A percentile compares a stretch with the other conserved stretches of the same genome.
Conservation (phyloP, 345 rosid genomes). For the Eucalyptus globulus region DNA sequence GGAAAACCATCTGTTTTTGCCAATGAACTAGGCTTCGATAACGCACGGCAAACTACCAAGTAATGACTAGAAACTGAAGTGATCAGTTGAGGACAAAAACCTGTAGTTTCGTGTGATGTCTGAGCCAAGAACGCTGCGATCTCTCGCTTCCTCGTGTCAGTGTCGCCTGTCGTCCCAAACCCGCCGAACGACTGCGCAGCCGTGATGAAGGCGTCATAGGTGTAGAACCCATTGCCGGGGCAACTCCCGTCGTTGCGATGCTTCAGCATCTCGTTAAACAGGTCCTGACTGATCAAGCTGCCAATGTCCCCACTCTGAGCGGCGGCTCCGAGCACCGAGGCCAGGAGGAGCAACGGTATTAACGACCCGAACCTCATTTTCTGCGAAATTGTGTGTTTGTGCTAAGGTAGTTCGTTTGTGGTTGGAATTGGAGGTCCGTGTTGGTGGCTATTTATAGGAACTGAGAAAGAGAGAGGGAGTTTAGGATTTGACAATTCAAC, state of each 20-base stretch:
- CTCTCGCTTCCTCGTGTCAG: background rate
- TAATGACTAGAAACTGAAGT: background rate
- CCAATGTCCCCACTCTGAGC: background rate
- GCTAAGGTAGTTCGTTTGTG: background rate
- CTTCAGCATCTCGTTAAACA: constrained; percentile 1
- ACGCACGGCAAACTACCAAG: background rate
- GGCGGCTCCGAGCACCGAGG: background rate
- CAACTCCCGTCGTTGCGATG: background rate
- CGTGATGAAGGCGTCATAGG: background rate
- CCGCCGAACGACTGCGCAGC: background rate
- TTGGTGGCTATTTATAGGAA: background rate
- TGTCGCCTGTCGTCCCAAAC: constrained; percentile 1
- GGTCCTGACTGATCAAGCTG: background rate
- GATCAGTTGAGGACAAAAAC: background rate
- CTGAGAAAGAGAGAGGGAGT: background rate
- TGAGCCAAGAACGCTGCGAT: constrained; percentile 1
- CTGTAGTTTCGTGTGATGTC: constrained; percentile 5
- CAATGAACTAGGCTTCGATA: background rate
- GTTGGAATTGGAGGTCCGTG: background rate
- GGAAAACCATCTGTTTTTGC: background rate
- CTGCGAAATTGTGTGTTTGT: background rate
- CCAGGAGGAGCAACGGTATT: background rate
- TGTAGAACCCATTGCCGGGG: constrained; percentile 1
- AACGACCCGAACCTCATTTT: background rate
- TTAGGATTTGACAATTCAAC: background rate